Evolutionary conservation across 495 filamentous ascomycete genomes (phyloP).

Genomic region (Neurospora sp.): DNA sequence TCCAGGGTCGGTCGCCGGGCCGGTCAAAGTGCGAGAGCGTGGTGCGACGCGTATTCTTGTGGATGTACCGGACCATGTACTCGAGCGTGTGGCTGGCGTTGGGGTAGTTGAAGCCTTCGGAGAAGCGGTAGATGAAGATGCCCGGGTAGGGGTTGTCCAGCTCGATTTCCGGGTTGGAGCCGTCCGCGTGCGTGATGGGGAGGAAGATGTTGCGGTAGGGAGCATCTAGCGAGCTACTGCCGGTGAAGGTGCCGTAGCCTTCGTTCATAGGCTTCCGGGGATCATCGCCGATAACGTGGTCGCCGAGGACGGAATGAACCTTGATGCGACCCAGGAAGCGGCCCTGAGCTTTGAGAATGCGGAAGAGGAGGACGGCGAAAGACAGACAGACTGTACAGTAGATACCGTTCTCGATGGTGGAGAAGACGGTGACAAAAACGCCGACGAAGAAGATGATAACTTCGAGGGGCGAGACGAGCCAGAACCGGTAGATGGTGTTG

Average conservation of each 20-base stretch:
- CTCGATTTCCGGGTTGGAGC: conserved; percentile 79
- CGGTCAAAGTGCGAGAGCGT: conserved; percentile 51
- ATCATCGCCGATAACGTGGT: conserved; percentile 59
- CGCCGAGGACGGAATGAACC: conserved; percentile 81
- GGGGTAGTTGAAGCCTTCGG: conserved; percentile 94
- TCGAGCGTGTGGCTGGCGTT: conserved; percentile 91
- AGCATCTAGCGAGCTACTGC: conserved; percentile 16
- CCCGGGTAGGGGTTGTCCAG: conserved; percentile 78
- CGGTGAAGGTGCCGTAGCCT: conserved; percentile 41
- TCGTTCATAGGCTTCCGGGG: conserved; percentile 13
- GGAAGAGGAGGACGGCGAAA: conserved; percentile 70
- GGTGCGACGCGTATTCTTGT: conserved; percentile 66
- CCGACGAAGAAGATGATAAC: conserved; percentile 90
- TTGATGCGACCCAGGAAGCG: conserved; percentile 83
- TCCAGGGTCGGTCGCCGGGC: conserved; percentile 88
- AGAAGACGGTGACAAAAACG: conserved; percentile 83
- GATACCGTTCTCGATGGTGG: conserved; percentile 82
- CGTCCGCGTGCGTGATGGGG: conserved; percentile 79
- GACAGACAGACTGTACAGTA: conserved; percentile 76
- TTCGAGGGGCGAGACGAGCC: conserved; percentile 84
- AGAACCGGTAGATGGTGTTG: conserved; percentile 92
- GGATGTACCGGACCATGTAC: conserved; percentile 62
- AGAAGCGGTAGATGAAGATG: conserved; percentile 95
- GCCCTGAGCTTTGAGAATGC: conserved; percentile 74
- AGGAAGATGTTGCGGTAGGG: conserved; percentile 68